A percentile compares a stretch with the other conserved stretches of the same genome.
Conservation (phyloP, 257 asterid genomes). For the Fraxinus americana region DNA sequence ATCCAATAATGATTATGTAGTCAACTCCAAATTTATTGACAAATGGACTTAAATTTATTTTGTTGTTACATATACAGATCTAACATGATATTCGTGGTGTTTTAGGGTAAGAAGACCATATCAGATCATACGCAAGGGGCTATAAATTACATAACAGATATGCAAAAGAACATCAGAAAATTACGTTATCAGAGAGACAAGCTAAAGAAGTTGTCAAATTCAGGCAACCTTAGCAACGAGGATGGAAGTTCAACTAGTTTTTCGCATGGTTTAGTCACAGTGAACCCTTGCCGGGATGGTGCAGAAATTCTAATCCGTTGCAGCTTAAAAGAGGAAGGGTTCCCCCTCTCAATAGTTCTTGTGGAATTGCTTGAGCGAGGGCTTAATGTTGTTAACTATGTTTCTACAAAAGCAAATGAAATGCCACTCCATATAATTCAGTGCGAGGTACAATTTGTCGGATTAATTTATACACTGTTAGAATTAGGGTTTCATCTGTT, state of each 20-base stretch:
- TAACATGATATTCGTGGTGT: not conserved
- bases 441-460: slow-evolving; percentile 38
- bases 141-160: slow-evolving; percentile 41
- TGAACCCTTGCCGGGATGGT: slow-evolving; percentile 39
- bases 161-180: slow-evolving; percentile 39
- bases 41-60: not conserved
- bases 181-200: slow-evolving; percentile 33
- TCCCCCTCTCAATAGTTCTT: slow-evolving; percentile 43
- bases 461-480: not conserved
- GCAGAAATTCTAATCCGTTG: slow-evolving; percentile 43
- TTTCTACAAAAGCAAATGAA: slow-evolving; percentile 38
- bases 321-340: slow-evolving; percentile 5
- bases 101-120: slow-evolving; percentile 54
- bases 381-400: slow-evolving; percentile 39
- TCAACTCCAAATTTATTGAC: not conserved
- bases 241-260: not conserved
- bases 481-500: slow-evolving; percentile 4
- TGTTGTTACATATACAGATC: not conserved
- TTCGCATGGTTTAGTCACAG: slow-evolving; percentile 26
- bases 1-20: too few relatives aligned
- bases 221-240: not conserved
- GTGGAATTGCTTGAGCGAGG: slow-evolving; percentile 34
- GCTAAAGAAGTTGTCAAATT: slow-evolving; percentile 14
- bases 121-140: slow-evolving; percentile 50
- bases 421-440: slow-evolving; percentile 42